These are phyloP conservation scores for Candida mesenterica DNA, from an alignment of 1,139 yeast species.

Conservation along the genomic window DNA sequence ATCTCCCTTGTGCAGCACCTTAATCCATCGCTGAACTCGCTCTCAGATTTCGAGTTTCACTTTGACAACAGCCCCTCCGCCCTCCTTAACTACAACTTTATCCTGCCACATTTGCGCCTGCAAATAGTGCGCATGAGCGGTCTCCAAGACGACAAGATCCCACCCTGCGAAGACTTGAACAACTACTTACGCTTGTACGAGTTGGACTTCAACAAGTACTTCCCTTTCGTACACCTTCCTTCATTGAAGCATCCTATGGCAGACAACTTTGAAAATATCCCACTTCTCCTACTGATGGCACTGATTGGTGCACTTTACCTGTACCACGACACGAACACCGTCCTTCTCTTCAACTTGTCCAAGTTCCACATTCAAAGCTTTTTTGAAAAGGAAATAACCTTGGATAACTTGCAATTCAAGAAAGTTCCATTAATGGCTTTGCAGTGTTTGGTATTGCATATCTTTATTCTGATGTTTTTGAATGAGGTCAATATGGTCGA, in stretches of 20 bases:
- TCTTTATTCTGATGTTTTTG: constrained; percentile 78
- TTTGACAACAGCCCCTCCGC: constrained; percentile 9
- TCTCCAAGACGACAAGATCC: constrained; percentile 59
- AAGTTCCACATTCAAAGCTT: constrained; percentile 75
- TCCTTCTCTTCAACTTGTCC: constrained; percentile 73
- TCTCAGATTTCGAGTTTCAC: constrained; percentile 13
- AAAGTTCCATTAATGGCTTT: constrained; percentile 85
- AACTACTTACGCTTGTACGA: constrained; percentile 69
- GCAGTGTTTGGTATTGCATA: constrained; percentile 78
- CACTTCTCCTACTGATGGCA: constrained; percentile 77
- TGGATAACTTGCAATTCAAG: constrained; percentile 50
- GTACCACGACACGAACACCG: constrained; percentile 76
- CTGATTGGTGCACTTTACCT: constrained; percentile 87
- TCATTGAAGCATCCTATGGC: constrained; percentile 58
- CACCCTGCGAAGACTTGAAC: constrained; percentile 71
- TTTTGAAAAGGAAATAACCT: constrained; percentile 56
- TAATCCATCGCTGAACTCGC: constrained; percentile 15
- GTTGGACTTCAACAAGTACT: constrained; percentile 72
- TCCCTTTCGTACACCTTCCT: constrained; percentile 80
- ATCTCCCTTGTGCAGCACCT: constrained; percentile 52
- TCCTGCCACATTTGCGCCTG: constrained; percentile 52
- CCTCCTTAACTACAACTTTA: constrained; percentile 20
- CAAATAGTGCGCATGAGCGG: constrained; percentile 53
- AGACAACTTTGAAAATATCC: constrained; percentile 61
- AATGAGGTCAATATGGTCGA: constrained; percentile 73